Percentiles rank a stretch among this genome's conserved stretches.
These are phyloP conservation scores for Passiflora organensis DNA, from an alignment of 345 rosid species.

Conservation along the genomic window DNA sequence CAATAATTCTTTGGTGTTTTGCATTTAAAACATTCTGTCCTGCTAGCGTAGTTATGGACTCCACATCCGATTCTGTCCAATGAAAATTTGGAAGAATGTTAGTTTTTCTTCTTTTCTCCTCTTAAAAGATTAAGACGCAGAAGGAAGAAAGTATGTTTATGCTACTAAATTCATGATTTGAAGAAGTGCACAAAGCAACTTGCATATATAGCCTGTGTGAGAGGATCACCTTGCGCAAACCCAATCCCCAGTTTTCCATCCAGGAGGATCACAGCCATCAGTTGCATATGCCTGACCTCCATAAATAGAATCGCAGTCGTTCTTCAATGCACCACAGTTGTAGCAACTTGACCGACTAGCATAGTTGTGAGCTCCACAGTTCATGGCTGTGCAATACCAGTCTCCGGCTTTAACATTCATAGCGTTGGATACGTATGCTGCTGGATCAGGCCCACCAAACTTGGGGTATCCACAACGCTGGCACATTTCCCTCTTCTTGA, in stretches of 20 bases:
- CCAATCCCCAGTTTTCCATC: constrained; percentile 90
- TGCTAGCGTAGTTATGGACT: constrained; percentile 33
- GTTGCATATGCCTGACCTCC: constrained; percentile 3
- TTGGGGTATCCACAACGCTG: constrained; percentile 71
- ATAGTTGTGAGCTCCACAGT: constrained; percentile 73
- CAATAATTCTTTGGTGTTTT: constrained; percentile 22
- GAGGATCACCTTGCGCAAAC: constrained; percentile 53
- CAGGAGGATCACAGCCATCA: constrained; percentile 35
- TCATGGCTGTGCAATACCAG: constrained; percentile 62
- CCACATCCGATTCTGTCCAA: constrained; percentile 19
- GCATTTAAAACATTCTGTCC: constrained; percentile 37
- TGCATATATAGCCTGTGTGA: too few relatives aligned
- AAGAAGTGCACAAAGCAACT: too few relatives aligned
- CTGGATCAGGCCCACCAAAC: constrained; percentile 66
- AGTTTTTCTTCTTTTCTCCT: too few relatives aligned
- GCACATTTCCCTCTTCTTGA: constrained; percentile 69
- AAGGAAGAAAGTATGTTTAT: too few relatives aligned
- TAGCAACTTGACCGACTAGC: constrained; percentile 72
- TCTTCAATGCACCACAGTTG: constrained; percentile 57
- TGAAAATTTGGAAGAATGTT: too few relatives aligned
- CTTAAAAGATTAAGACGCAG: too few relatives aligned
- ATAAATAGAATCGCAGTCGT: constrained; percentile 19
- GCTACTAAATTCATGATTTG: too few relatives aligned
- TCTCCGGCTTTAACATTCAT: constrained; percentile 71
- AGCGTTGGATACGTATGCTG: constrained; percentile 46